Percentiles rank a stretch among this genome's conserved stretches.
Conservation (phyloP, 805 yeast genomes). For the Maudiozyma bulderi region DNA sequence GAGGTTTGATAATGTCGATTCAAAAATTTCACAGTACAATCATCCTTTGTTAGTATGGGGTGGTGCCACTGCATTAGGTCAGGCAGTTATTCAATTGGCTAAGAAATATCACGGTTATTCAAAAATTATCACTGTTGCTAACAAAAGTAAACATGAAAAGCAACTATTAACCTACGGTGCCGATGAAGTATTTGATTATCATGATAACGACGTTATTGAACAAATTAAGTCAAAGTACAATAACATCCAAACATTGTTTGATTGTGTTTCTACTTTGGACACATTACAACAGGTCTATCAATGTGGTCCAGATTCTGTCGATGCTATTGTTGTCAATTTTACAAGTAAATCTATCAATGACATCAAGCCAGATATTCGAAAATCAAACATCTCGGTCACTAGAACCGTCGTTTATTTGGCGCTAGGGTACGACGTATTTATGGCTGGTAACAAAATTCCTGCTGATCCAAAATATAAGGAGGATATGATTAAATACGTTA, state of each 20-base stretch:
- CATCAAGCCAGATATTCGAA: slow-evolving; percentile 25
- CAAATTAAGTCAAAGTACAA: slow-evolving; percentile 31
- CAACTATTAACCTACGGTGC: slow-evolving; percentile 35
- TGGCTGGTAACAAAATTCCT: slow-evolving; percentile 21
- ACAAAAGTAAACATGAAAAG: slow-evolving; percentile 34
- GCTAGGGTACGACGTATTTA: slow-evolving; percentile 29
- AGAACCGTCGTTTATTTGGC: slow-evolving; percentile 33
- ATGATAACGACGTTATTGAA: slow-evolving; percentile 36
- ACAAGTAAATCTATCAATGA: slow-evolving; percentile 16
- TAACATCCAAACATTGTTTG: slow-evolving; percentile 27
- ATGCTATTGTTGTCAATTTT: slow-evolving; percentile 31
- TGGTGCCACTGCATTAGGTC: slow-evolving; percentile 59
- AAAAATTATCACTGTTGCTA: slow-evolving; percentile 42
- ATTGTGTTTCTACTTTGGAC: slow-evolving; percentile 26
- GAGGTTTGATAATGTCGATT: slow-evolving; percentile 14
- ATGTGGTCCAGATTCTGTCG: slow-evolving; percentile 26
- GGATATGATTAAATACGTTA: slow-evolving; percentile 22
- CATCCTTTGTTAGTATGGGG: slow-evolving; percentile 48
- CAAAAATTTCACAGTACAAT: slow-evolving; percentile 21
- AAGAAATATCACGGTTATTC: slow-evolving; percentile 25
- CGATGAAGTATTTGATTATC: slow-evolving; percentile 31
- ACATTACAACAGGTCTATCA: slow-evolving; percentile 30
- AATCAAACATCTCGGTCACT: slow-evolving; percentile 27
- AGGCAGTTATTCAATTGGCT: slow-evolving; percentile 43
- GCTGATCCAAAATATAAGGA: slow-evolving; percentile 19